A percentile compares a stretch with the other conserved stretches of the same genome.
Conservation (phyloP, 768 basidiomycete species). For the Lactifluus pinguis region DNA sequence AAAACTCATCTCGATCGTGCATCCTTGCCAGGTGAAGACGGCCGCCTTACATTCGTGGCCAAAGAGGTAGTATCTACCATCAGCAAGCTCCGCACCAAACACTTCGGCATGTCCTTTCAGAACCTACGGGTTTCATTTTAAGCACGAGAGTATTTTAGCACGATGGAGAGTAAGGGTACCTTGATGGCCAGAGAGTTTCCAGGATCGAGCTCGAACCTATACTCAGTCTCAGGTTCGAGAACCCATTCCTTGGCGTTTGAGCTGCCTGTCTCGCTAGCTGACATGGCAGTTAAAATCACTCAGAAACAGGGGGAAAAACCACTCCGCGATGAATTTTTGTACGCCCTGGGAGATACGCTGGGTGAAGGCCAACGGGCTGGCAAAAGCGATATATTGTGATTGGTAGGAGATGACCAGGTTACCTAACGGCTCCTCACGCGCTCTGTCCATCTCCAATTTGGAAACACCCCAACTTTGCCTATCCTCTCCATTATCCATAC, state of each 20-base stretch:
- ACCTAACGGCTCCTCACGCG: too few species aligned
- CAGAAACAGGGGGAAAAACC: neutral
- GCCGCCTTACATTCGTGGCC: constrained; percentile 84
- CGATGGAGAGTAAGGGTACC: constrained; percentile 32
- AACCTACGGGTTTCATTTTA: constrained; percentile 36
- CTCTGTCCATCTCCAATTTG: too few species aligned
- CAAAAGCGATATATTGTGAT: too few species aligned
- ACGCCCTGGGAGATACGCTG: neutral
- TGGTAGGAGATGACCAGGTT: too few species aligned
- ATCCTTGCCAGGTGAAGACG: constrained; percentile 84
- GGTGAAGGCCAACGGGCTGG: neutral
- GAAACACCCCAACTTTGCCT: too few species aligned
- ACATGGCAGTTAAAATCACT: constrained; percentile 7
- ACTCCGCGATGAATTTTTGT: neutral
- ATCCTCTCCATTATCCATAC: too few species aligned
- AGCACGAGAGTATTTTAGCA: neutral
- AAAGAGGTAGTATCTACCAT: constrained; percentile 71
- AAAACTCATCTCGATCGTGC: constrained; percentile 82
- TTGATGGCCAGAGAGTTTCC: constrained; percentile 67
- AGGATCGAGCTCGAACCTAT: constrained; percentile 86
- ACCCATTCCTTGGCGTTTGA: constrained; percentile 45
- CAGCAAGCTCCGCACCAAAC: constrained; percentile 81
- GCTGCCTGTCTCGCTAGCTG: neutral
- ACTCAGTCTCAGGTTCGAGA: constrained; percentile 73
- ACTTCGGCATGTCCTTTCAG: constrained; percentile 76